phyloP scores from a whole-genome alignment of 192 early-diverging fungal genomes.

The Coemansia sp. region DNA sequence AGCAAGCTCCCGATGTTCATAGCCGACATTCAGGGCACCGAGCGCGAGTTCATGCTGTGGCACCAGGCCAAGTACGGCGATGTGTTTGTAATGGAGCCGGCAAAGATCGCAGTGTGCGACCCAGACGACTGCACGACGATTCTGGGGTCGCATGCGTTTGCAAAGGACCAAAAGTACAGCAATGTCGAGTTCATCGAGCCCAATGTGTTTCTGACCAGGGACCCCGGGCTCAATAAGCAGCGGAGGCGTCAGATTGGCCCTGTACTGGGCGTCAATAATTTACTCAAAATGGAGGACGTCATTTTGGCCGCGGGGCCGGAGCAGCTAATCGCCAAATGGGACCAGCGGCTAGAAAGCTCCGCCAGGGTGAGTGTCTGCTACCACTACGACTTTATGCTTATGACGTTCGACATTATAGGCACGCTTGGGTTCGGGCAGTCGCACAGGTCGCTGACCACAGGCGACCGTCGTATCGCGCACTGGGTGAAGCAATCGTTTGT shows the following conservation, averaged over 20 bases:
- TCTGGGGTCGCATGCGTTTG: slow-evolving; percentile 37
- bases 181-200: slow-evolving; percentile 34
- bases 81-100: slow-evolving; percentile 37
- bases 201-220: slow-evolving; percentile 41
- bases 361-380: slow-evolving; percentile 22
- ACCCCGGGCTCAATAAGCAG: slow-evolving; percentile 34
- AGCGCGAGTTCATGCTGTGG: slow-evolving; percentile 33
- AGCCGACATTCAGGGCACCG: slow-evolving; percentile 29
- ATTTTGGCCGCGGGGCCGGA: slow-evolving; percentile 30
- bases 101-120: slow-evolving; percentile 33
- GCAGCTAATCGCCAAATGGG: slow-evolving; percentile 39
- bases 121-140: slow-evolving; percentile 25
- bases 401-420: slow-evolving; percentile 46
- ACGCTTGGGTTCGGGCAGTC: slow-evolving; percentile 39
- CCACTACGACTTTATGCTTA: slow-evolving; percentile 29
- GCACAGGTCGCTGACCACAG: slow-evolving; percentile 35
- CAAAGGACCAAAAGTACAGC: slow-evolving; percentile 34
- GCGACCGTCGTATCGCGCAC: slow-evolving; percentile 24
- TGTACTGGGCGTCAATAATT: slow-evolving; percentile 12
- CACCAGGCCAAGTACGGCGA: slow-evolving; percentile 41
- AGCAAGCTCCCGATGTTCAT: slow-evolving; percentile 31
- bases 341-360: slow-evolving; percentile 5
- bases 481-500: slow-evolving; percentile 37
- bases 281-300: slow-evolving; percentile 36
- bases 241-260: slow-evolving; percentile 42